Base-by-base conservation (phyloP, 225 moss, liverwort and hornwort species). In the Marchantia paleacea region DNA sequence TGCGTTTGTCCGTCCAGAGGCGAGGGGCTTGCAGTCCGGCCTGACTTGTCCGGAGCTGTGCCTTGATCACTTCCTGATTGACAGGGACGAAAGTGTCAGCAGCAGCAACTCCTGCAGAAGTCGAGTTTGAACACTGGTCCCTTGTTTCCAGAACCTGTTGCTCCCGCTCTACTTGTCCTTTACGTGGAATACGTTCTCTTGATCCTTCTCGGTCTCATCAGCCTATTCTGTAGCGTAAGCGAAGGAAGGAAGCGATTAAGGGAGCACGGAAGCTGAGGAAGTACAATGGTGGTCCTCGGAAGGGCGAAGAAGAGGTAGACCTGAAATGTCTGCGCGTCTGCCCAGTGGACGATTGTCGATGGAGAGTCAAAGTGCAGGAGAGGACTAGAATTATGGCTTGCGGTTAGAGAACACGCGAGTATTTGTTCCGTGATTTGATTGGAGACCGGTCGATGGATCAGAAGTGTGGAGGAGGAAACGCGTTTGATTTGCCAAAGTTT, bases 361-460 rank as follows among this genome's bases (percentile, higher is more conserved):
- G 73, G 73, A 3, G 54, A 74, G 52, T 73, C 8, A 31, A 50
- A 8, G 50, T 51, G 1, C n/a, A 74, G 15, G 72, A 52, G 47
- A 18, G 48, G 22, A 25, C 54, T n/a, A 14, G 28, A 74, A 28
- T 25, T 26, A 74, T 55, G 50, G 68, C 19, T n/a, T 72, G 72
- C 47, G 54, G 54, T 29, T 74, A 74, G 55, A 74, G 55, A 55
- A 55, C 53, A 7, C 22, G 12, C 7, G 26, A 52, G 54, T 28
- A 54, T 8, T 19, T 12, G 57, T 9, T 55, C 9, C n/a, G 24
- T n/a, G 74, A 25, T 39, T 39, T 15, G 52, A 55, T 18, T 75
- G 14, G 57, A 58, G 16, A 60, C 60, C n/a, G 28, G 76, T 76
- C 76, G 76, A 76, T 76, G 76, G 76, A 76, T 53, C 76, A 62